Base-by-base conservation (phyloP, 116 monocot genomes). In the Trichopus zeylanicus region DNA sequence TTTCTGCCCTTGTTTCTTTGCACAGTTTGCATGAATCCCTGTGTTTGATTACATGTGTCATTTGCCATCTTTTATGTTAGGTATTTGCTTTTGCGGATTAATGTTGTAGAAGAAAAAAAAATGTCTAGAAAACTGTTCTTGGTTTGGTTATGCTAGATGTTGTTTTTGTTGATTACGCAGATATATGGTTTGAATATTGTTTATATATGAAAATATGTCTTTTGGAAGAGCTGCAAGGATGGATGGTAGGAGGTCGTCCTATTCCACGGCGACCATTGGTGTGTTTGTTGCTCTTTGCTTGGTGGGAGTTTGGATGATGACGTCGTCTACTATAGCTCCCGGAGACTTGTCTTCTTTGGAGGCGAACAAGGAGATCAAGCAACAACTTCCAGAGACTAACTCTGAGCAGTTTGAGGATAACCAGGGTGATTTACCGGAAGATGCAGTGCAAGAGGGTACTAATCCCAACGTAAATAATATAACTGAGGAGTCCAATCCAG, bases 281-380 rank as follows among this genome's bases (percentile, higher is more conserved):
- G 73, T 84, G 46, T 78, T 87, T 67, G 84, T 87, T 21, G 79
- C 74, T 49, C 77, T 91, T 28, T 81, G 85, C 63, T 61, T 91
- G 63, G 74, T 82, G 31, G 85, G 82, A 6, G 69, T 91, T 21
- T 91, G 93, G 93, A 82, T 97, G 84, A 75, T 91, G 87, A 82
- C 91, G 57, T 87, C 87, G 16, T 70, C 95, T 11, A 64, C 83
- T 11, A 55, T 83, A 10, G 68, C n/a, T 66, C n/a, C 95, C 90
- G 13, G 59, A 24, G 70, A 75, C 38, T 15, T 87, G 53, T 65
- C 86, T 46, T 31, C 73, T 22, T 31, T 68, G 13, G 75, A 67
- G 46, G 63, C 34, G 37, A 81, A 78, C 61, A 65, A 86, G 35
- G 76, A 79, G 29, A 55, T 69, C 37, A 64, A 70, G 28, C 69